Evolutionary conservation across 2,329 filamentous ascomycete species (phyloP).

Genomic region (Penicillium sp.): DNA sequence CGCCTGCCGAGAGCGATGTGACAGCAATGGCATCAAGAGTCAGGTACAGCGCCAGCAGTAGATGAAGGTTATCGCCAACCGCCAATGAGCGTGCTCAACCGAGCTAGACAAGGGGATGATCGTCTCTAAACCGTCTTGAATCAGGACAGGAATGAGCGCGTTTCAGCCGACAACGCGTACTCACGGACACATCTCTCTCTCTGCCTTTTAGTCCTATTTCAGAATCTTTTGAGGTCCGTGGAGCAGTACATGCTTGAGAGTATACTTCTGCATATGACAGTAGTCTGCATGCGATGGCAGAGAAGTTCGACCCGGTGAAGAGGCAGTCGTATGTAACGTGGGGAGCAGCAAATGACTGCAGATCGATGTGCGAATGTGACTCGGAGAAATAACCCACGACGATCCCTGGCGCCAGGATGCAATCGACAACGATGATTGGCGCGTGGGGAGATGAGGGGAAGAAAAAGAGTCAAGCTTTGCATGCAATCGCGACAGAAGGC

Average conservation of each 20-base stretch:
- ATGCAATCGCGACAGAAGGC: slow-evolving; percentile 6
- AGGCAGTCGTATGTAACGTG: not conserved
- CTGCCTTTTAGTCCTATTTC: not conserved
- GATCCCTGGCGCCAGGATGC: not conserved
- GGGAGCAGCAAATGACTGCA: slow-evolving; percentile 9
- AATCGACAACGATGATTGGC: not conserved
- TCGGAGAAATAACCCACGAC: not conserved
- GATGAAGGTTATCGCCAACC: slow-evolving; percentile 2
- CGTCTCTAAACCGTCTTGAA: slow-evolving; percentile 3
- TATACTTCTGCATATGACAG: not conserved
- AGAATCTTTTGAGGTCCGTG: not conserved
- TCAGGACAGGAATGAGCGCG: not conserved
- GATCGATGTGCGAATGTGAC: slow-evolving; percentile 2
- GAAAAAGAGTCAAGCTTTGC: slow-evolving; percentile 5
- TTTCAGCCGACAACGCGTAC: slow-evolving; percentile 3
- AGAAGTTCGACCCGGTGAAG: not conserved
- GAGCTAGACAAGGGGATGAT: not conserved
- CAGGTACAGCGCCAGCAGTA: not conserved
- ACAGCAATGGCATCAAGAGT: not conserved
- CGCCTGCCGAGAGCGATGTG: not conserved
- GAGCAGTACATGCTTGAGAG: not conserved
- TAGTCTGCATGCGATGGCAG: not conserved
- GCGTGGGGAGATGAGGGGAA: slow-evolving; percentile 11
- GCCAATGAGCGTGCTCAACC: slow-evolving; percentile 1
- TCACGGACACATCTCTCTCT: not conserved